Base-by-base conservation (phyloP, 148 eudicot species). In the Rhododendron ferrugineum region DNA sequence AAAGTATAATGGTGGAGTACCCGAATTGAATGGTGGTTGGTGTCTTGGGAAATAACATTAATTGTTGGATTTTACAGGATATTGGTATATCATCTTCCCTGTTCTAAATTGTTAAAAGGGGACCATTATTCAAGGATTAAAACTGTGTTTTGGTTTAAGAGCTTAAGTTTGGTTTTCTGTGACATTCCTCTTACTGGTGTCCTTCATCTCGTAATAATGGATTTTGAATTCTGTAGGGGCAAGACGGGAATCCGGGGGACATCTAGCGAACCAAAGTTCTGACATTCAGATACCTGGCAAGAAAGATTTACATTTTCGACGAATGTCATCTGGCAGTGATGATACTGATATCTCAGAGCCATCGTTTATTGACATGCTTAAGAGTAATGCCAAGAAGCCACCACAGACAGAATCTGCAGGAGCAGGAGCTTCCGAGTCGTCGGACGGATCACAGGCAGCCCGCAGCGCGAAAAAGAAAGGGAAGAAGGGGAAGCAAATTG, bases 401-500 rank as follows among this genome's bases (percentile, higher is more conserved):
- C 85, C 92, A n/a, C 93, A 89, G 52, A 88, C 91, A 0, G 95
- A 93, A 16, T 86, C 86, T 73, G 7, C 75, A 15, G 36, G 47
- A 75, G 44, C 20, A 75, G 46, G 49, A 75, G 79, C 6, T 18
- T 79, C 90, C 72, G 99, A 94, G 79, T 36, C 82, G n/a, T 78
- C 78, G 6, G 98, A 93, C 80, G 95, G 90, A 16, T 77, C 85
- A 32, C 91, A 89, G 28, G 93, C 90, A 60, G 93, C 91, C 36
- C 88, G 88, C 80, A 89, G 93, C 72, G 93, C 91, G 84, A 95
- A 95, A 85, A 95, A 91, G 93, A 95, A 93, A 83, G 98, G 96
- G 56, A 95, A 95, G 89, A 95, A 95, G 85, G 98, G 98, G 77
- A 92, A 92, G 86, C 97, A 95, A 81, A 94, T 95, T 52, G 98